Conservation (phyloP, 495 filamentous ascomycete genomes). For the Hypoxylon crocopeplum region DNA sequence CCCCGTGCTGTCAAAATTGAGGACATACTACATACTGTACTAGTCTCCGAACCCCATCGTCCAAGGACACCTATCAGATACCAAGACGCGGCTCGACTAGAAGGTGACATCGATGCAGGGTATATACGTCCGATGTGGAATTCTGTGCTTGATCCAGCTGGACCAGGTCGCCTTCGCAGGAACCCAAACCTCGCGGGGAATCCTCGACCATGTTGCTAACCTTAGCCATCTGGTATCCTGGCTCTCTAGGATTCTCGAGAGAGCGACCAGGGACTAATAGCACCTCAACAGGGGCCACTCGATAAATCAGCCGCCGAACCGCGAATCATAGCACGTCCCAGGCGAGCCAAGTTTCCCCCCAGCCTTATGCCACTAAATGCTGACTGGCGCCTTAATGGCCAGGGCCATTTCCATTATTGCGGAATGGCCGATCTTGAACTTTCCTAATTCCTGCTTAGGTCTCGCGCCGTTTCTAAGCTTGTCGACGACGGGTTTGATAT, state of each 20-base stretch:
- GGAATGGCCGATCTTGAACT: slow-evolving; percentile 22
- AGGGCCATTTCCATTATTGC: slow-evolving; percentile 7
- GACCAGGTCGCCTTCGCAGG: slow-evolving; percentile 6
- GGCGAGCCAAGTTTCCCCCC: neutral
- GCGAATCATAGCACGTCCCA: slow-evolving; percentile 14
- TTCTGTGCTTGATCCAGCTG: neutral
- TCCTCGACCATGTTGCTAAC: slow-evolving; percentile 14
- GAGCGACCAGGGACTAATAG: neutral
- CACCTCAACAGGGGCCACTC: neutral
- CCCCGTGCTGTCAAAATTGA: slow-evolving; percentile 12
- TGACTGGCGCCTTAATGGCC: slow-evolving; percentile 2
- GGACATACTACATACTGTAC: slow-evolving; percentile 9
- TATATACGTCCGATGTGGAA: neutral
- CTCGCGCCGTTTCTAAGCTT: slow-evolving; percentile 16
- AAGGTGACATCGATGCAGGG: slow-evolving; percentile 1
- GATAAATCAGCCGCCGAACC: slow-evolving; percentile 3
- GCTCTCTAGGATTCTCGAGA: neutral
- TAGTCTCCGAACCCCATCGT: too few relatives aligned
- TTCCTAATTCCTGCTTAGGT: neutral
- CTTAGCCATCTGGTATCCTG: slow-evolving; percentile 2
- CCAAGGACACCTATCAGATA: neutral
- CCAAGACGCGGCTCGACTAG: slow-evolving; percentile 1
- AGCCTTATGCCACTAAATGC: slow-evolving; percentile 32
- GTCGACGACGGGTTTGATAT: too few relatives aligned
- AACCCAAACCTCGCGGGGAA: slow-evolving; percentile 8